Conservation (phyloP, 83 land plant species). For the Thuja plicata region DNA sequence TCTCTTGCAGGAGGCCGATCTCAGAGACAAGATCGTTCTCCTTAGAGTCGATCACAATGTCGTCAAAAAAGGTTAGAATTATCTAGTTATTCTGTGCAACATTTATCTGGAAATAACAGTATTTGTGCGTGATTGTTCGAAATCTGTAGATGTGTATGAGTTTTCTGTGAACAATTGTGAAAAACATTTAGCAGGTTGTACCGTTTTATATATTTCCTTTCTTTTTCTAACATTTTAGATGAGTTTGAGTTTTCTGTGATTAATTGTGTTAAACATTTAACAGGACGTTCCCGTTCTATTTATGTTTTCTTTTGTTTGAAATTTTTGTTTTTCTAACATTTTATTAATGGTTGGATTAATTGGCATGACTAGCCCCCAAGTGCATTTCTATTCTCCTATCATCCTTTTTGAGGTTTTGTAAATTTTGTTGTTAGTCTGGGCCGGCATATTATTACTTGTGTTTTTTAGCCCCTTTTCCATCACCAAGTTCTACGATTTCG, state of each 20-base stretch:
- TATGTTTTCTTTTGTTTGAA: not conserved
- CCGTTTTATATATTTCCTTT: not conserved
- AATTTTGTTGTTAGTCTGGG: too few relatives aligned
- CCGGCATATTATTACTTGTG: too few relatives aligned
- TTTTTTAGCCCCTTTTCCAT: too few relatives aligned
- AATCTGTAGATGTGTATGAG: too few relatives aligned
- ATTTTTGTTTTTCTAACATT: not conserved
- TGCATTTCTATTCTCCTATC: not conserved
- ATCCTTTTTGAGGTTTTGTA: too few relatives aligned
- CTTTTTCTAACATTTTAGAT: not conserved
- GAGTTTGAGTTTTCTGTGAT: too few relatives aligned
- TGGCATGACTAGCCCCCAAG: not conserved
- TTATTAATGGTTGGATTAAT: not conserved
- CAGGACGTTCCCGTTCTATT: not conserved
- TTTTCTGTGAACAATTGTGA: too few relatives aligned
- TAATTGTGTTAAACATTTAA: not conserved
- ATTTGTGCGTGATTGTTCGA: too few relatives aligned
- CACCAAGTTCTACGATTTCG: too few relatives aligned
- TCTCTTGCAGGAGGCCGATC: constrained; percentile 53
- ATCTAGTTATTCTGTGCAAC: not conserved
- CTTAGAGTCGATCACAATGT: constrained; percentile 65
- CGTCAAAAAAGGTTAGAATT: constrained; percentile 45
- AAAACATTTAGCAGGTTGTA: not conserved
- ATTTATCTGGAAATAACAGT: not conserved
- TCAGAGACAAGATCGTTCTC: constrained; percentile 57